A percentile compares a stretch with the other conserved stretches of the same genome.
Evolutionary conservation across 148 eudicot species (phyloP).

Genomic region (Rheum nobile): DNA sequence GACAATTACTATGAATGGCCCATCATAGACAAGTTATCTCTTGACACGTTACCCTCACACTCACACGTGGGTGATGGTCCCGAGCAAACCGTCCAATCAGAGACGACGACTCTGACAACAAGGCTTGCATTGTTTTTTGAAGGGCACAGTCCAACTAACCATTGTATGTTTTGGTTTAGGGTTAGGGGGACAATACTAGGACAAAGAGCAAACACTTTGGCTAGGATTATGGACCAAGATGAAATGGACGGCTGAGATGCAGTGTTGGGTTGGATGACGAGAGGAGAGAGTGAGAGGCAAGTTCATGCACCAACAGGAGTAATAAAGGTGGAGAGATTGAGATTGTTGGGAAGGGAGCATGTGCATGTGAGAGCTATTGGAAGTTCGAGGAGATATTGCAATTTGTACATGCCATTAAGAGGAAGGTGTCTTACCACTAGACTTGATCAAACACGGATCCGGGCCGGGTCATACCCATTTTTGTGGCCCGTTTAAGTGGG

Average conservation of each 20-base stretch:
- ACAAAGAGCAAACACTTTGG: not conserved
- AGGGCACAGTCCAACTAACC: not conserved
- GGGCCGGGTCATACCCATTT: too few relatives aligned
- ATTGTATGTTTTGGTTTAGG: not conserved
- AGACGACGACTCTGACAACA: not conserved
- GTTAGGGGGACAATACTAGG: constrained; percentile 4
- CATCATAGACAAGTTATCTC: not conserved
- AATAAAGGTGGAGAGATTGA: not conserved
- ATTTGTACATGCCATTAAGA: not conserved
- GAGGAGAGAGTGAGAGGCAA: not conserved
- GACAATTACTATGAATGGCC: not conserved
- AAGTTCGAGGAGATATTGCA: not conserved
- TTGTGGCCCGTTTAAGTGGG: too few relatives aligned
- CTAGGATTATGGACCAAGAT: not conserved
- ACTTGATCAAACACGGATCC: too few relatives aligned
- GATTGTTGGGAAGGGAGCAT: not conserved
- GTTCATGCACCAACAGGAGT: not conserved
- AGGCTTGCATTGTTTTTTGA: not conserved
- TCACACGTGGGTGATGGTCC: not conserved
- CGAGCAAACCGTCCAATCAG: not conserved
- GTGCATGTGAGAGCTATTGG: constrained; percentile 1
- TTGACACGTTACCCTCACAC: not conserved
- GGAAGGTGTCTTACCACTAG: not conserved
- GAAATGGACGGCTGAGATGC: constrained; percentile 1
- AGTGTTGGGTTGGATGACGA: not conserved